These are phyloP conservation scores for Echites panduratus DNA, from an alignment of 257 asterid genomes.

Conservation along the genomic window DNA sequence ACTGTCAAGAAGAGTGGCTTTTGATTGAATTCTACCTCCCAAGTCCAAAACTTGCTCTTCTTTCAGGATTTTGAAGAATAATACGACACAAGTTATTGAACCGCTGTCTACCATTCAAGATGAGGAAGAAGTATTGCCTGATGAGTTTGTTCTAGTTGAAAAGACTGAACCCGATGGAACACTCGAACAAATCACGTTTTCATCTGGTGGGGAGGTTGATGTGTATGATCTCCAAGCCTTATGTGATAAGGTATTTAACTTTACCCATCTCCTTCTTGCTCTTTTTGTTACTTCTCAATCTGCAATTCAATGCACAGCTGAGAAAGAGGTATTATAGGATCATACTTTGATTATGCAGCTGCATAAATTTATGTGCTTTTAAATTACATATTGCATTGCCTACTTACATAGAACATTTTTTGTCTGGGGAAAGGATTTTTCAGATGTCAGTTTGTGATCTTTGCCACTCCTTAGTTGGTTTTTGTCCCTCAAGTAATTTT, in stretches of 20 bases:
- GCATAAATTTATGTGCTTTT: not conserved
- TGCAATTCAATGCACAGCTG: not conserved
- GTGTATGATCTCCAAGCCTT: slow-evolving; percentile 83
- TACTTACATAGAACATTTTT: not conserved
- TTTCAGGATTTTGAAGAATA: slow-evolving; percentile 70
- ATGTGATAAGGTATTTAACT: slow-evolving; percentile 71
- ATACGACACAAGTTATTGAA: slow-evolving; percentile 57
- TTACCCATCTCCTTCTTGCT: not conserved
- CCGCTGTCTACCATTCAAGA: slow-evolving; percentile 55
- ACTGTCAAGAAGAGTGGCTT: not conserved
- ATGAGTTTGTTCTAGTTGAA: slow-evolving; percentile 87
- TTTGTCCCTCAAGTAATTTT: not conserved
- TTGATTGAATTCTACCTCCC: slow-evolving; percentile 9
- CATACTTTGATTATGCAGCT: not conserved
- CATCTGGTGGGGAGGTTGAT: slow-evolving; percentile 84
- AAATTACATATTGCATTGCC: not conserved
- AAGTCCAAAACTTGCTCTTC: slow-evolving; percentile 13
- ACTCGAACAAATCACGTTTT: slow-evolving; percentile 78
- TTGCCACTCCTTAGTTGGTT: not conserved
- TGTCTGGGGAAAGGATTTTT: not conserved
- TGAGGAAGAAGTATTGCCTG: slow-evolving; percentile 63
- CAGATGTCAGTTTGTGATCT: not conserved
- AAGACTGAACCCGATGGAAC: slow-evolving; percentile 66
- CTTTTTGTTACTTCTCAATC: not conserved
- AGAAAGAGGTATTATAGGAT: not conserved